Conservation (phyloP, 2,329 filamentous ascomycete genomes). For the Sordariomycetes sp. region DNA sequence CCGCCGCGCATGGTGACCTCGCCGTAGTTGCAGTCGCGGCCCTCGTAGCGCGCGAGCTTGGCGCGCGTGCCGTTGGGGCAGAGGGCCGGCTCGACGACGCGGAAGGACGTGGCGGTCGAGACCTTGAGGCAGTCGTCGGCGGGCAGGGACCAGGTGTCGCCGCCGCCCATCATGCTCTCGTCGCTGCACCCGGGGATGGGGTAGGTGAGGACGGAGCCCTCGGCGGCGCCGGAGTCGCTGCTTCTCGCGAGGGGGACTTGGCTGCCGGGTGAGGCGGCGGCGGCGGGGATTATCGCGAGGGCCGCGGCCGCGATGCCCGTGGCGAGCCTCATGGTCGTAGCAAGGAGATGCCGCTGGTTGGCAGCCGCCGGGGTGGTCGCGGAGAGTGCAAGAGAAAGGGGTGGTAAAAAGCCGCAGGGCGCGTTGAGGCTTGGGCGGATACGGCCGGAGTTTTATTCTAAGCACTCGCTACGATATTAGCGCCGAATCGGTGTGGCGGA, state of each 20-base stretch:
- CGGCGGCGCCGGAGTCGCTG: not conserved
- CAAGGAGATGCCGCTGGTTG: too few relatives aligned
- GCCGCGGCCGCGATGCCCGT: not conserved
- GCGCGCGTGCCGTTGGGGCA: slow-evolving; percentile 10
- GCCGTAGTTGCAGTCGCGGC: slow-evolving; percentile 7
- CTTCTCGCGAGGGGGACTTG: not conserved
- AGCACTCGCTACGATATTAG: too few relatives aligned
- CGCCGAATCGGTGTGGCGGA: too few relatives aligned
- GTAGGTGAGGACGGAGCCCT: slow-evolving; percentile 5
- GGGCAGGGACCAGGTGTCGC: slow-evolving; percentile 4
- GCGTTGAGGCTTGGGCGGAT: too few relatives aligned
- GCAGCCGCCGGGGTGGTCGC: too few relatives aligned
- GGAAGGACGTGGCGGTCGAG: slow-evolving; percentile 7
- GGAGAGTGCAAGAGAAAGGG: too few relatives aligned
- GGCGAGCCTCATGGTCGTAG: not conserved
- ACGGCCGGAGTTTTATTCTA: too few relatives aligned
- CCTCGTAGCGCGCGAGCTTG: slow-evolving; percentile 9
- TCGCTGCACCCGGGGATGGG: slow-evolving; percentile 6
- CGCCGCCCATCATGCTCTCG: slow-evolving; percentile 2
- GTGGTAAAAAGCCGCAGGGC: too few relatives aligned
- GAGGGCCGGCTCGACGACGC: slow-evolving; percentile 6
- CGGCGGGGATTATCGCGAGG: not conserved
- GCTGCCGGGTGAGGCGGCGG: not conserved
- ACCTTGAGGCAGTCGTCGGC: slow-evolving; percentile 8
- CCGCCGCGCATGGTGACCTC: slow-evolving; percentile 8